These are phyloP conservation scores for Aspergillus sclerotioniger DNA, from an alignment of 495 filamentous ascomycete species.

Conservation along the genomic window DNA sequence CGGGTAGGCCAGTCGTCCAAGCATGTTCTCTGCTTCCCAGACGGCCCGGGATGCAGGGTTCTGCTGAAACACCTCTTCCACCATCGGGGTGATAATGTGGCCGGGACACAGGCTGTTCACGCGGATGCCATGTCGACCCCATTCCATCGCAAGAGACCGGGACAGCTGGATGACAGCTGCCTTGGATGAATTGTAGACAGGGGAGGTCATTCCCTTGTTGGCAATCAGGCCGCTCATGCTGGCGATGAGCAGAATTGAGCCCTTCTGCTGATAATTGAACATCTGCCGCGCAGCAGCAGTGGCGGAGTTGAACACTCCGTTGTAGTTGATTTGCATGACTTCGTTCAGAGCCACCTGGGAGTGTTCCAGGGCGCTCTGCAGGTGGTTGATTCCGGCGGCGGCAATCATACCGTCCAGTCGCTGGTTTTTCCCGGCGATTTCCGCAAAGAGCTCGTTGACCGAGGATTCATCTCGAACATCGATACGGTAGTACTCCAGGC, in stretches of 20 bases:
- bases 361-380: constrained; percentile 68
- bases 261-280: constrained; percentile 57
- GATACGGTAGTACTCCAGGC: constrained; percentile 59
- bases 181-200: constrained; percentile 70
- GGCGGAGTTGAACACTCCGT: constrained; percentile 73
- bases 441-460: constrained; percentile 51
- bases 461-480: constrained; percentile 60
- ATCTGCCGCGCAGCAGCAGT: constrained; percentile 76
- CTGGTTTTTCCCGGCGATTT: constrained; percentile 52
- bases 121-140: constrained; percentile 63
- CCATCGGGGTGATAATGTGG: constrained; percentile 73
- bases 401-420: constrained; percentile 76
- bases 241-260: constrained; percentile 71
- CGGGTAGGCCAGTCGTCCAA: constrained; percentile 59
- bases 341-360: constrained; percentile 59
- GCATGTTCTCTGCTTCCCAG: constrained; percentile 70
- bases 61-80: constrained; percentile 62
- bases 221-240: constrained; percentile 80
- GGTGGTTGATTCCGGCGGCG: constrained; percentile 78
- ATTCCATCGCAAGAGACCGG: constrained; percentile 68
- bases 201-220: constrained; percentile 66
- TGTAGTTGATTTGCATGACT: constrained; percentile 73
- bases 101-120: constrained; percentile 69
- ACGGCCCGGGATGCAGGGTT: constrained; percentile 55
- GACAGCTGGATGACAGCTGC: constrained; percentile 66